These are phyloP conservation scores for Ophiosphaerella korrae DNA, from an alignment of 2,329 filamentous ascomycete genomes.

Conservation along the genomic window DNA sequence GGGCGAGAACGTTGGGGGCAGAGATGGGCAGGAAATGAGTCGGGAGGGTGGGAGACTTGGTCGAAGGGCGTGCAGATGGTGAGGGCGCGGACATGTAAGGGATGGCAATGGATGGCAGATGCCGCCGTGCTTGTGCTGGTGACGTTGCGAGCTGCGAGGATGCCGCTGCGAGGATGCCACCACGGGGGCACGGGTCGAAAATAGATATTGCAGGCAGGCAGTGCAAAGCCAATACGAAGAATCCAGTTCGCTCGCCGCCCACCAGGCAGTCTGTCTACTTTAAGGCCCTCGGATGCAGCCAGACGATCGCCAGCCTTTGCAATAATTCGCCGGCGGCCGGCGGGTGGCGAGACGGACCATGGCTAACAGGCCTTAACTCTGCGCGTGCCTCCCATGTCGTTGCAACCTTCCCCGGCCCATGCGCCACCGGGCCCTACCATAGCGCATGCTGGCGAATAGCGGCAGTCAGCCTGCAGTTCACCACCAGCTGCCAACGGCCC, in stretches of 20 bases:
- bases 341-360: not conserved
- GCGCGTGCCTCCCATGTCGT: constrained; percentile 1
- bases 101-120: not conserved
- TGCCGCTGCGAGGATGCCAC: not conserved
- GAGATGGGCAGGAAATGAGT: not conserved
- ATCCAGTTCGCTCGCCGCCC: not conserved
- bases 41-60: not conserved
- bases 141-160: not conserved
- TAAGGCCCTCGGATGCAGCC: no score
- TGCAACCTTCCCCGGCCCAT: not conserved
- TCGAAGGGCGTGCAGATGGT: not conserved
- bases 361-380: not conserved
- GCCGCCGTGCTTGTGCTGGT: not conserved
- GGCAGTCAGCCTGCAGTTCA: constrained; percentile 8
- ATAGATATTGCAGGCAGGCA: not conserved
- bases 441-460: constrained; percentile 7
- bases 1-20: not conserved
- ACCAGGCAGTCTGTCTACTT: not conserved
- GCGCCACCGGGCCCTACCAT: not conserved
- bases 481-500: not conserved
- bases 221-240: not conserved
- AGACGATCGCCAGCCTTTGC: not conserved
- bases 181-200: constrained; percentile 4
- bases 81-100: constrained; percentile 3
- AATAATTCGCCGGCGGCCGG: constrained; percentile 1